Base-by-base conservation (phyloP, 257 asterid species). In the Buddleja alternifolia region DNA sequence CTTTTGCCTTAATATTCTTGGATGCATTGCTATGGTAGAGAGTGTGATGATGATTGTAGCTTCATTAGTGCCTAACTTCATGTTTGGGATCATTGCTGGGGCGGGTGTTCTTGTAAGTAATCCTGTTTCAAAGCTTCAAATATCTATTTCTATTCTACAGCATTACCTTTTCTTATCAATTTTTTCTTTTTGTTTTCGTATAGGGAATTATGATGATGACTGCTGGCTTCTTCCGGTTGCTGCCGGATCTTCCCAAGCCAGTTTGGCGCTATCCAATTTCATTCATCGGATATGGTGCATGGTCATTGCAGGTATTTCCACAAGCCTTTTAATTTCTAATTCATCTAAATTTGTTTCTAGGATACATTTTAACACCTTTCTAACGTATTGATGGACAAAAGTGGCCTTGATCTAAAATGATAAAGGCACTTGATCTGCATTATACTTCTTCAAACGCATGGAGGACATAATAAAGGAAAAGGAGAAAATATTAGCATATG, bases 161-260 rank as follows among this genome's bases (percentile, higher is more conserved):
- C 4, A 24, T 34, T 37, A 9, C 20, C 4, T 58, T 24, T 48
- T 8, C 29, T 50, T 37, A 36, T 71, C 19, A 34, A 46, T 19
- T 1, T 37, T 23, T 40, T 40, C 34, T 37, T 23, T 40, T 40
- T 5, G 40, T 36, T 15, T 47, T 34, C 16, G 19, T 73, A 25
- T 52, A 90, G 98, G 98, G 98, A 51, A 90, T 92, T 71, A 90
- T 92, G 97, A 92, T 92, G 98, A 80, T 90, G 95, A 86, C 97
- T 0, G 93, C 98, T 34, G 98, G 98, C 66, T 92, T 92, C 78
- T 92, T 92, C 88, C 88, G 98, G 34, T 67, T 88, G 69, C 90
- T 86, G 14, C 84, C 86, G 0, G 96, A 90, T 72, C 97, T 92
- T 65, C 98, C 98, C 24, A 92, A 90, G 83, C 75, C 76, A 0